Evolutionary conservation across 2,329 filamentous ascomycete genomes (phyloP).

Genomic region (Pestalotiopsis sp.): DNA sequence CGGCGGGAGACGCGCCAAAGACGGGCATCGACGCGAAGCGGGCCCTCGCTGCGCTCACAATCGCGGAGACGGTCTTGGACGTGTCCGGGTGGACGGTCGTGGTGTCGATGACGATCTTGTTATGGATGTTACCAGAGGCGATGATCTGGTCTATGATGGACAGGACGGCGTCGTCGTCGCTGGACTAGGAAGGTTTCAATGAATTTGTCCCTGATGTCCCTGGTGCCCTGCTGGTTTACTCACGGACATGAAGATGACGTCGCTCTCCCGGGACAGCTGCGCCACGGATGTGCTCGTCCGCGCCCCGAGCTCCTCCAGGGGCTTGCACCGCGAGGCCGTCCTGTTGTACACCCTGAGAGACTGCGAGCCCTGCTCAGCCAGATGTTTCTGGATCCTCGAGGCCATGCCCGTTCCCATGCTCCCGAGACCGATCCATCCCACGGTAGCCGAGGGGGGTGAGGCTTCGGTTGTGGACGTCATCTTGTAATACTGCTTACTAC

Average conservation of each 20-base stretch:
- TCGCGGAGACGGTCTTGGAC: slow-evolving; percentile 29
- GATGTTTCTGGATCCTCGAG: slow-evolving; percentile 47
- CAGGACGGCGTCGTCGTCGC: slow-evolving; percentile 43
- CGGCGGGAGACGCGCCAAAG: slow-evolving; percentile 54
- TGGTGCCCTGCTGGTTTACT: background rate
- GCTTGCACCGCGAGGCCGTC: slow-evolving; percentile 46
- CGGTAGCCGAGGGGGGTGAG: background rate
- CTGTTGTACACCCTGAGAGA: slow-evolving; percentile 46
- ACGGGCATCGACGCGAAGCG: slow-evolving; percentile 49
- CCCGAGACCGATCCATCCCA: slow-evolving; percentile 42
- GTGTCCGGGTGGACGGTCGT: slow-evolving; percentile 53
- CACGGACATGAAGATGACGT: background rate
- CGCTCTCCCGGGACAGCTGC: background rate
- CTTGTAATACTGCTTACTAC: background rate
- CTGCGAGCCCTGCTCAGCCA: slow-evolving; percentile 24
- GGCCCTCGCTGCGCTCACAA: slow-evolving; percentile 31
- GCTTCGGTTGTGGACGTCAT: background rate
- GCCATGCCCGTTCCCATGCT: slow-evolving; percentile 56
- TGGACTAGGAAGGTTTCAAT: slow-evolving; percentile 33
- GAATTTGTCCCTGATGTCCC: background rate
- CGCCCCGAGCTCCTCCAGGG: slow-evolving; percentile 31
- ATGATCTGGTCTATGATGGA: slow-evolving; percentile 31
- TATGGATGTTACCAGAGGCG: slow-evolving; percentile 21
- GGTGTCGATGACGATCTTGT: slow-evolving; percentile 51
- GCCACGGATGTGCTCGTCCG: slow-evolving; percentile 20